These are phyloP conservation scores for Quercus phellos DNA, from an alignment of 331 rosid genomes.

Conservation along the genomic window DNA sequence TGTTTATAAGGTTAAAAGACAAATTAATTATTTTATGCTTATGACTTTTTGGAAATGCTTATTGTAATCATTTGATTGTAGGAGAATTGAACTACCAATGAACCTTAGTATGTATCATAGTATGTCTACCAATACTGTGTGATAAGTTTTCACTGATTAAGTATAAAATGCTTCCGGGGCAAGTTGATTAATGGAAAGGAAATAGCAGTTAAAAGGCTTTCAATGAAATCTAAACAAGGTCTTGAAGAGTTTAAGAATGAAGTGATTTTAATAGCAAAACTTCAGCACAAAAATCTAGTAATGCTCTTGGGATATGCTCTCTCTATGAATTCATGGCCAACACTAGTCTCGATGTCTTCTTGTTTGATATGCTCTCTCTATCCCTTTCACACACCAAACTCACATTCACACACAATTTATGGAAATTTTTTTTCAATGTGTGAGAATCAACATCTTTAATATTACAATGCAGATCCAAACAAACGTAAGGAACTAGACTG, in stretches of 20 bases:
- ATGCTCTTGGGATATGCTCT: constrained; percentile 1
- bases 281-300: neutral
- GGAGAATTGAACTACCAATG: neutral
- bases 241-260: neutral
- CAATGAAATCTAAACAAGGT: constrained; percentile 15
- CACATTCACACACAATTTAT: too few species aligned
- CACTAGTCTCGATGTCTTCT: constrained; percentile 18
- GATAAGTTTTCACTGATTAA: too few species aligned
- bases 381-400: neutral
- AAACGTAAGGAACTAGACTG: constrained; percentile 8
- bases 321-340: constrained; percentile 20
- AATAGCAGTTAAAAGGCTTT: constrained; percentile 20
- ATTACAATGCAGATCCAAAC: constrained; percentile 13
- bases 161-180: neutral
- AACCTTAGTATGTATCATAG: neutral
- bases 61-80: neutral
- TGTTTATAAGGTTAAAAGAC: constrained; percentile 8
- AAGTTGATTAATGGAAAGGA: constrained; percentile 11
- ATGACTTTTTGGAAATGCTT: neutral
- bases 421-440: too few species aligned
- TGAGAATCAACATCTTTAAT: neutral
- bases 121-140: too few species aligned
- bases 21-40: neutral
- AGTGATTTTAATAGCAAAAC: neutral
- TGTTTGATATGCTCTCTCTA: neutral